Evolutionary conservation across 805 yeast genomes (phyloP), one percentile per base, ranked within the genome.

Genomic region (Candida silvicultrix): DNA sequence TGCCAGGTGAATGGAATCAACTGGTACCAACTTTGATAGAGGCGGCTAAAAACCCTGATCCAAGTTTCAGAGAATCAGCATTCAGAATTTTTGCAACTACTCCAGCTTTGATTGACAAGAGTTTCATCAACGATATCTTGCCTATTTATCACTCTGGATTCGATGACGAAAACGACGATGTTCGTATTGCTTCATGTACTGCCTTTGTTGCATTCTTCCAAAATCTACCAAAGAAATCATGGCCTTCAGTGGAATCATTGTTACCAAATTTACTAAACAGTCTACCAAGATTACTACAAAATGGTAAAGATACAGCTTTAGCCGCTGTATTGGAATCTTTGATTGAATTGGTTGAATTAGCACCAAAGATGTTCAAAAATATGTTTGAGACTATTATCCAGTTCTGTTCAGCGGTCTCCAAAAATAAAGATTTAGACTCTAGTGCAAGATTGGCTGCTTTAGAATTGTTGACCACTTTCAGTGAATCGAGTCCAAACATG

Each of bases 401-500:
- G 51, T 94, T 94, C 58, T 81, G 94, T 57, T 76, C 89, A n/a
- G 78, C 81, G 15, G 92, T 94, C 29, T 78, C 89, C 43, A 88
- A 86, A 58, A 83, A 89, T 66, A 78, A 75, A 57, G 95, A 87
- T 19, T 68, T 89, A 54, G 97, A 89, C 23, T 75, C 89, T 19
- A 67, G 71, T 41, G 83, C 97, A 5, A 79, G 99, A 60, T 73
- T 88, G 57, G 84, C 94, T 1, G 94, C 97, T 5, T 69, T 94
- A 51, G 99, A 94, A 67, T 74, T 94, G 47, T 71, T 89, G 55
- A 87, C 96, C 6, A 85, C 96, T 0, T 94, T 94, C 61, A 80
- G 94, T 49, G 99, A 94, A 63, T 85, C 86, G 22, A 85, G 97
- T 10, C 98, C 99, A 35, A 82, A 81, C 43, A 94, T 94, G 99